Evolutionary conservation across 768 basidiomycete genomes (phyloP).

Genomic region (Calvatia gigantea): DNA sequence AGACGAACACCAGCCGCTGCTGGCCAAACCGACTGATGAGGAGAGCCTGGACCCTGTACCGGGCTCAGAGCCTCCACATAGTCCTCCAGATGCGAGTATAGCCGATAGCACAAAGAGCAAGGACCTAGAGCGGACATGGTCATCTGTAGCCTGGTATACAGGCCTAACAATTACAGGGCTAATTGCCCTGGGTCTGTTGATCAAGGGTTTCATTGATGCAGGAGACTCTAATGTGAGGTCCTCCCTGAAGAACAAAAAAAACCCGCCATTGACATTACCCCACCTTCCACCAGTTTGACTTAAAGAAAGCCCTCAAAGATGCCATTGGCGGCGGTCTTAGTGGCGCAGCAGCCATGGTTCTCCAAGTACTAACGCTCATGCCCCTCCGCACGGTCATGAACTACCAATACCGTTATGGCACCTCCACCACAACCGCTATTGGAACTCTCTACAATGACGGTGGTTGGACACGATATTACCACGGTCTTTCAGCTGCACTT

Average conservation of each 20-base stretch:
- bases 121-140: not conserved
- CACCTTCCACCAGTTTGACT: slow-evolving; percentile 64
- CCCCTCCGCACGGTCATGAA: slow-evolving; percentile 98
- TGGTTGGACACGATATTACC: slow-evolving; percentile 82
- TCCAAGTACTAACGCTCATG: slow-evolving; percentile 91
- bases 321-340: slow-evolving; percentile 90
- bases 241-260: not conserved
- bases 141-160: slow-evolving; percentile 19
- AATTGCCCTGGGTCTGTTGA: slow-evolving; percentile 44
- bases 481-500: slow-evolving; percentile 82
- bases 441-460: slow-evolving; percentile 73
- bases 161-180: slow-evolving; percentile 32
- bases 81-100: not conserved
- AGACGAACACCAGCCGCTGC: slow-evolving; percentile 24
- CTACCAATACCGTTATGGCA: slow-evolving; percentile 92
- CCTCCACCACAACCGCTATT: slow-evolving; percentile 61
- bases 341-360: slow-evolving; percentile 91
- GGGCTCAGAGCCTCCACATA: not conserved
- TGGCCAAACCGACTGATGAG: slow-evolving; percentile 12
- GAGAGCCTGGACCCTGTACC: not conserved
- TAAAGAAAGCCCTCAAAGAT: slow-evolving; percentile 67
- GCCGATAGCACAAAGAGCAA: not conserved
- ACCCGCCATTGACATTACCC: not conserved
- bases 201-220: slow-evolving; percentile 69
- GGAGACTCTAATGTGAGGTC: slow-evolving; percentile 61